Conservation (phyloP, 1,139 yeast genomes). For the Candida dubliniensis region DNA sequence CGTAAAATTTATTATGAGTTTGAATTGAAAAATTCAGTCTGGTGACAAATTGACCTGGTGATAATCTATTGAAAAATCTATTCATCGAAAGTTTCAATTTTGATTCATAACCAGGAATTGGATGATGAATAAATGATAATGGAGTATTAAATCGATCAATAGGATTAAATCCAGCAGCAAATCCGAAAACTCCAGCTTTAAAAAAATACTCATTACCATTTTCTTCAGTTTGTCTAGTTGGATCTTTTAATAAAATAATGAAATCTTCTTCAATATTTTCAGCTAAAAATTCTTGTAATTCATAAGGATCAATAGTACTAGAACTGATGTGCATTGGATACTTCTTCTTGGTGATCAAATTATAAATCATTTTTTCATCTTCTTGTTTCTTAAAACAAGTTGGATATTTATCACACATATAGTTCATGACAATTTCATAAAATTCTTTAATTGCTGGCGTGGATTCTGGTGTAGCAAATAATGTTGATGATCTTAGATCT, state of each 20-base stretch:
- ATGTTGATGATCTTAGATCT: conserved; percentile 30
- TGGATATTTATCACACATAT: conserved; percentile 60
- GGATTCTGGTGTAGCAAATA: conserved; percentile 43
- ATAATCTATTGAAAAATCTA: conserved; percentile 51
- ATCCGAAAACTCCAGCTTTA: conserved; percentile 64
- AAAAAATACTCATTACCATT: conserved; percentile 59
- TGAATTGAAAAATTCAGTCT: conserved; percentile 66
- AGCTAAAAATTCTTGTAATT: conserved; percentile 43
- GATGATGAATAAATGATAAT: conserved; percentile 55
- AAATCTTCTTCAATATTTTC: conserved; percentile 68
- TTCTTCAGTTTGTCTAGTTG: conserved; percentile 31
- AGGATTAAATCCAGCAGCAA: conserved; percentile 79
- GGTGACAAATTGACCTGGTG: conserved; percentile 54
- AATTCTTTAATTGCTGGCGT: conserved; percentile 55
- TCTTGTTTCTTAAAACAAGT: conserved; percentile 39
- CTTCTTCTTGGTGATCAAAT: conserved; percentile 40
- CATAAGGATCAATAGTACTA: conserved; percentile 24
- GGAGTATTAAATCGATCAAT: conserved; percentile 53
- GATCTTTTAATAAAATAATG: conserved; percentile 55
- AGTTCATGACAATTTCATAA: conserved; percentile 49
- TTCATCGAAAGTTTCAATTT: conserved; percentile 63
- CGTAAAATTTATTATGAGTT: conserved; percentile 50
- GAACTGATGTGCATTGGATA: conserved; percentile 42
- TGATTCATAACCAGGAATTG: conserved; percentile 60
- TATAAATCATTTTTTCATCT: conserved; percentile 29